Conservation (phyloP, 2,329 filamentous ascomycete species). For the Lecanicillium sp. region DNA sequence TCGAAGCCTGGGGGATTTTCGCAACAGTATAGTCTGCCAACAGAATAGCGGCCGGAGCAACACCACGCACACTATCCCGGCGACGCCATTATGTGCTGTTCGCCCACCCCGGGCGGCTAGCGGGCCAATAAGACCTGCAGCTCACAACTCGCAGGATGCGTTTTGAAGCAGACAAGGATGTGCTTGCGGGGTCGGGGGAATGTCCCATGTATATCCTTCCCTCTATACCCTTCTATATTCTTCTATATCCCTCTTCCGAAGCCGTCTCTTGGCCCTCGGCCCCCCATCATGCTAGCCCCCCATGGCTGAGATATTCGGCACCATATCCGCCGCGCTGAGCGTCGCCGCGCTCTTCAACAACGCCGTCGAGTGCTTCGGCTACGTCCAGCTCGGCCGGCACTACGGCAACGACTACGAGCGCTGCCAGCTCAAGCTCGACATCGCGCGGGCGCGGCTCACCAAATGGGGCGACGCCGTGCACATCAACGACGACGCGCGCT, state of each 20-base stretch:
- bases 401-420: conserved; percentile 30
- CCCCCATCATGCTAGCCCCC: no score
- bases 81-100: background rate
- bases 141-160: background rate
- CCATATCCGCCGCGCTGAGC: conserved; percentile 25
- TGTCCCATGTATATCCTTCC: no score
- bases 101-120: background rate
- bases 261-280: no score
- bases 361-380: conserved; percentile 35
- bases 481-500: conserved; percentile 25
- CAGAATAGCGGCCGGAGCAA: no score
- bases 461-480: conserved; percentile 29
- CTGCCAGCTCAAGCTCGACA: conserved; percentile 27
- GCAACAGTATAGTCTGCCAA: no score
- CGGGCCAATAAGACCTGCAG: conserved; percentile 6
- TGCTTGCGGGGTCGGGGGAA: no score
- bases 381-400: conserved; percentile 30
- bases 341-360: conserved; percentile 31
- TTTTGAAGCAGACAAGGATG: background rate
- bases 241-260: background rate
- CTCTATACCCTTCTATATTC: background rate
- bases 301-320: conserved; percentile 21
- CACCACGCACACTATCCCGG: background rate
- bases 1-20: no score
- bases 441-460: conserved; percentile 25